A percentile compares a stretch with the other conserved stretches of the same genome.
phyloP scores from a whole-genome alignment of 2,329 filamentous ascomycete species.

The Fusarium drepaniforme region DNA sequence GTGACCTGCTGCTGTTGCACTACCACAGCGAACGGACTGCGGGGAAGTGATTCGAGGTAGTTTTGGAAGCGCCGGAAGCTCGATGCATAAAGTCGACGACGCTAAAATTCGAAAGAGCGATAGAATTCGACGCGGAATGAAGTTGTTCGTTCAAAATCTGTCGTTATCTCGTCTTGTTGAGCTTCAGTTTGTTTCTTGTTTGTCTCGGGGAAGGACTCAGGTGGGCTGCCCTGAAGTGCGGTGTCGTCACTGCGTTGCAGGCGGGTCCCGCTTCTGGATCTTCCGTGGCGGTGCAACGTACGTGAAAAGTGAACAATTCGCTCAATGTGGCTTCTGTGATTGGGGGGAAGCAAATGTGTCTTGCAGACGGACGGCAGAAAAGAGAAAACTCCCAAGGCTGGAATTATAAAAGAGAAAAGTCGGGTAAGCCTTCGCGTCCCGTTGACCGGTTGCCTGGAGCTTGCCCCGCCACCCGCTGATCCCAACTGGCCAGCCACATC shows the following conservation, averaged over 20 bases:
- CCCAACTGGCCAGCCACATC: constrained; percentile 28
- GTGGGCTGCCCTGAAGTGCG: constrained; percentile 30
- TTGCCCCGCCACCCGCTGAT: constrained; percentile 37
- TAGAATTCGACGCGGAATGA: neutral
- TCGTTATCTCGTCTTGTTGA: constrained; percentile 2
- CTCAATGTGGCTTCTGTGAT: constrained; percentile 7
- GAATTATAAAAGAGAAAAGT: constrained; percentile 5
- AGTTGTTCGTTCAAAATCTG: neutral
- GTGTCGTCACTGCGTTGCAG: constrained; percentile 43
- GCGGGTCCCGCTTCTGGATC: constrained; percentile 31
- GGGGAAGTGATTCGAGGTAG: constrained; percentile 28
- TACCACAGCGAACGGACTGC: constrained; percentile 24
- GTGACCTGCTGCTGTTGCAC: constrained; percentile 21
- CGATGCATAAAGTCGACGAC: constrained; percentile 16
- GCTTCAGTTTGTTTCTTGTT: constrained; percentile 12
- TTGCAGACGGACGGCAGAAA: neutral
- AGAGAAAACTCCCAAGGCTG: neutral
- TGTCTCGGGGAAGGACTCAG: neutral
- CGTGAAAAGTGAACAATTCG: constrained; percentile 16
- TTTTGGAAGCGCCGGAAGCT: constrained; percentile 14
- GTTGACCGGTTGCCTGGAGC: constrained; percentile 20
- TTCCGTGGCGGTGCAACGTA: constrained; percentile 32
- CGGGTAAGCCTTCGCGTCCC: constrained; percentile 28
- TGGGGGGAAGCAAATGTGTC: neutral
- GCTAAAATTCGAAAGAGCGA: neutral